A percentile compares a stretch with the other conserved stretches of the same genome.
Conservation (phyloP, 768 basidiomycete genomes). For the Gautieria morchelliformis region DNA sequence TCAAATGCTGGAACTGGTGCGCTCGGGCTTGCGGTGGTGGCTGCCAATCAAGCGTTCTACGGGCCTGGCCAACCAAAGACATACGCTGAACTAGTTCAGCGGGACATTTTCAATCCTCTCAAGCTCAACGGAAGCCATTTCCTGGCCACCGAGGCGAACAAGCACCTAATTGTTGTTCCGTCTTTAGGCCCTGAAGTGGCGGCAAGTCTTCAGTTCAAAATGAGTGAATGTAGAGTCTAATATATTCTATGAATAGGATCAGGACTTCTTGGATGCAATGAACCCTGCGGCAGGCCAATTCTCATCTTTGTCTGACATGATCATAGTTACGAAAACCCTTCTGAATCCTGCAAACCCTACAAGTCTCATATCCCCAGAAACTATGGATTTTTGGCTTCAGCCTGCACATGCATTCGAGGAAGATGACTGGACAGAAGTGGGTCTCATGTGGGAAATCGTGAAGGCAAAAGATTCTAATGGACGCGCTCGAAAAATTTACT, state of each 20-base stretch:
- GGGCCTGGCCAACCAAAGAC: constrained; percentile 18
- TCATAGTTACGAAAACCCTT: constrained; percentile 33
- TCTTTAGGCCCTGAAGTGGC: neutral
- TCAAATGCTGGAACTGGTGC: constrained; percentile 28
- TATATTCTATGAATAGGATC: constrained; percentile 23
- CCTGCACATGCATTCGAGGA: constrained; percentile 22
- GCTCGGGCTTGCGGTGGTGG: constrained; percentile 27
- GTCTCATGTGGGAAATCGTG: constrained; percentile 14
- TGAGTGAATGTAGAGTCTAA: neutral
- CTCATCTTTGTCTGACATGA: constrained; percentile 37
- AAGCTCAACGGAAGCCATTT: constrained; percentile 37
- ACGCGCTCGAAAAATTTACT: constrained; percentile 15
- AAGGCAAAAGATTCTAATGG: constrained; percentile 12
- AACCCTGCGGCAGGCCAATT: constrained; percentile 44
- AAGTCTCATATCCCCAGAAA: constrained; percentile 15
- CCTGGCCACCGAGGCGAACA: constrained; percentile 25
- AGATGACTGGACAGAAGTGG: constrained; percentile 11
- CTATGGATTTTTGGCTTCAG: constrained; percentile 22
- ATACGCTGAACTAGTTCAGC: constrained; percentile 34
- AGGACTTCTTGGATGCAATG: constrained; percentile 27
- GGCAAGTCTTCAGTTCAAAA: constrained; percentile 8
- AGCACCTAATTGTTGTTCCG: constrained; percentile 29
- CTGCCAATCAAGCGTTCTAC: constrained; percentile 20
- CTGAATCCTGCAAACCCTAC: constrained; percentile 27
- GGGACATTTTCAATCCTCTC: constrained; percentile 42